Conservation (phyloP, 1,139 yeast genomes). For the Saccharomyces hybrid region DNA sequence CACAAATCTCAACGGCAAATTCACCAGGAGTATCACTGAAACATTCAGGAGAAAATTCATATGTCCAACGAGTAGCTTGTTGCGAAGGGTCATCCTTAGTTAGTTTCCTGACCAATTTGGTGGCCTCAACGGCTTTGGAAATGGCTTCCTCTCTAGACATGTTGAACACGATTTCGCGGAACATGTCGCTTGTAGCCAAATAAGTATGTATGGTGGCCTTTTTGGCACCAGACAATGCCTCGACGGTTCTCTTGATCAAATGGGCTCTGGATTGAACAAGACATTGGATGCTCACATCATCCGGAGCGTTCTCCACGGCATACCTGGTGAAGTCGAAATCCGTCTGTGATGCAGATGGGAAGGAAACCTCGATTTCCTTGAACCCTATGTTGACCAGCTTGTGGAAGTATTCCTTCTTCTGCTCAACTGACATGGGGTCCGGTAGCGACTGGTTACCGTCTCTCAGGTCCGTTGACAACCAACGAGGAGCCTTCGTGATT, state of each 20-base stretch:
- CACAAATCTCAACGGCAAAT: conserved; percentile 77
- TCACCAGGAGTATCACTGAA: conserved; percentile 85
- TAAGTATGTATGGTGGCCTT: conserved; percentile 85
- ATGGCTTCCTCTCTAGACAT: conserved; percentile 74
- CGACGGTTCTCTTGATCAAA: conserved; percentile 80
- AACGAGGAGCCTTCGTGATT: conserved; percentile 78
- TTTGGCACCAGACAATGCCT: conserved; percentile 81
- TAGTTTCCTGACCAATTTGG: conserved; percentile 68
- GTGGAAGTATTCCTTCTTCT: conserved; percentile 80
- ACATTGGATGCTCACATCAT: conserved; percentile 86
- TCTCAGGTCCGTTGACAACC: conserved; percentile 92
- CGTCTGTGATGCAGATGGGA: conserved; percentile 92
- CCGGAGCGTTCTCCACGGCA: conserved; percentile 90
- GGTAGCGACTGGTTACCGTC: conserved; percentile 97
- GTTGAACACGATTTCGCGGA: conserved; percentile 85
- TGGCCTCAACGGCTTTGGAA: conserved; percentile 72
- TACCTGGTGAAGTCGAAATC: conserved; percentile 93
- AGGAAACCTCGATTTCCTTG: conserved; percentile 94
- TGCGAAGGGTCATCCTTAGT: conserved; percentile 82
- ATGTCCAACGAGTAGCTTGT: conserved; percentile 73
- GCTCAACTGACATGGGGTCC: conserved; percentile 89
- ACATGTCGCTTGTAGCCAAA: conserved; percentile 84
- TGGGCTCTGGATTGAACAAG: conserved; percentile 89
- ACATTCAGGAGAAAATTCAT: conserved; percentile 92
- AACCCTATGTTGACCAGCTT: conserved; percentile 85